Conservation (phyloP, 2,329 filamentous ascomycete species). For the Cladorrhinum sp. region DNA sequence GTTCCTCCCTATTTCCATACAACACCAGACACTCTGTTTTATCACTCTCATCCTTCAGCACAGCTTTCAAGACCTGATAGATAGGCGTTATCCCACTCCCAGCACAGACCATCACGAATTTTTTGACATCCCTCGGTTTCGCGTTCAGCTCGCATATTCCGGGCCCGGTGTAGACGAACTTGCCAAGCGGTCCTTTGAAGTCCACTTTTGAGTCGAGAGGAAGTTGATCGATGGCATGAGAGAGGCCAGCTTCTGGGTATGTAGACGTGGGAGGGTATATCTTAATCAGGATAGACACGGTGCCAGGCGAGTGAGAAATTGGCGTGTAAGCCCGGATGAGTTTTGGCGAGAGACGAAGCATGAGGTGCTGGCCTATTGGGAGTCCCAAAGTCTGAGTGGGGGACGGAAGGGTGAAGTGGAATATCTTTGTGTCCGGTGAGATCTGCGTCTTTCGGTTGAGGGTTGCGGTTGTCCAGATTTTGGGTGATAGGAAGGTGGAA, state of each 20-base stretch:
- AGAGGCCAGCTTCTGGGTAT: conserved; percentile 76
- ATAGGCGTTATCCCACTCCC: conserved; percentile 93
- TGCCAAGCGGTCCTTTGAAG: conserved; percentile 84
- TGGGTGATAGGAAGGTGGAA: conserved; percentile 67
- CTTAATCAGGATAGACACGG: conserved; percentile 75
- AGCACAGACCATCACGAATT: conserved; percentile 82
- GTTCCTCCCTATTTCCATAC: conserved; percentile 71
- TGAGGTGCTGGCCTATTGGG: conserved; percentile 81
- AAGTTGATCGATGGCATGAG: conserved; percentile 69
- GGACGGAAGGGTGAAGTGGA: conserved; percentile 76
- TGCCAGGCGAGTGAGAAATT: conserved; percentile 63
- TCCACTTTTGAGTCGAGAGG: conserved; percentile 71
- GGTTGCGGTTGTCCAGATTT: conserved; percentile 69
- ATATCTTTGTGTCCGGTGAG: conserved; percentile 76
- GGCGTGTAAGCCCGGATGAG: conserved; percentile 87
- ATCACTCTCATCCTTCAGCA: conserved; percentile 63
- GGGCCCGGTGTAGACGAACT: conserved; percentile 72
- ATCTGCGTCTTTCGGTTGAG: conserved; percentile 66
- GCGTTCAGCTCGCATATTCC: conserved; percentile 63
- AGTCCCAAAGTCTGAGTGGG: conserved; percentile 68
- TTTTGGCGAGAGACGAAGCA: conserved; percentile 79
- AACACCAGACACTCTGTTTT: conserved; percentile 68
- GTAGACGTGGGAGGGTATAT: conserved; percentile 61
- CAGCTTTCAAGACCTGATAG: conserved; percentile 74
- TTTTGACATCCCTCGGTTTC: conserved; percentile 53